Evolutionary conservation across 495 filamentous ascomycete species (phyloP).

Genomic region (Xylaria acuta): DNA sequence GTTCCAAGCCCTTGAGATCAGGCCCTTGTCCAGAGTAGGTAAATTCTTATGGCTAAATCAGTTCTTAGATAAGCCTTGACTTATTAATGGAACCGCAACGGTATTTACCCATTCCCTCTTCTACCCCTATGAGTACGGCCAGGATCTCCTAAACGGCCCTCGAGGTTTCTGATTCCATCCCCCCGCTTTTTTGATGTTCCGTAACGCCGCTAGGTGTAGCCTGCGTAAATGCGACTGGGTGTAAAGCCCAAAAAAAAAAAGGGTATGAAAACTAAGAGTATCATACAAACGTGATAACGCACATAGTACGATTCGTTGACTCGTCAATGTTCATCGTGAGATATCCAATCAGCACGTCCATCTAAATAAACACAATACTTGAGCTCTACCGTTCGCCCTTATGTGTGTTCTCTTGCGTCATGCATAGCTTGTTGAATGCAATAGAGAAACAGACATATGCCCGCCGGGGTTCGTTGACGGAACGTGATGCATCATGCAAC

Average conservation of each 20-base stretch:
- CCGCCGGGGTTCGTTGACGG: background rate
- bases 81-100: background rate
- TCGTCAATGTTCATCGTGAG: slow-evolving; percentile 5
- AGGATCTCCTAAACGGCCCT: background rate
- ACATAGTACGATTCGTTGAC: slow-evolving; percentile 10
- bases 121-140: background rate
- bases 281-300: slow-evolving; percentile 11
- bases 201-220: background rate
- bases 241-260: background rate
- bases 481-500: background rate
- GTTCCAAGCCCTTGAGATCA: no score
- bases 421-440: background rate
- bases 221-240: background rate
- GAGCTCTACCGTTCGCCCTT: background rate
- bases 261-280: background rate
- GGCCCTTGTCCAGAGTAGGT: no score
- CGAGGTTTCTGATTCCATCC: background rate
- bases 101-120: background rate
- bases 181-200: background rate
- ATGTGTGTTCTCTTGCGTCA: background rate
- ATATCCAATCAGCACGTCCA: background rate
- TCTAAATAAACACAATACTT: background rate
- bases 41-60: background rate
- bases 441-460: background rate
- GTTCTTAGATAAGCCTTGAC: background rate